phyloP scores from a whole-genome alignment of 306 rosid species.

The Glycine tomentella region DNA sequence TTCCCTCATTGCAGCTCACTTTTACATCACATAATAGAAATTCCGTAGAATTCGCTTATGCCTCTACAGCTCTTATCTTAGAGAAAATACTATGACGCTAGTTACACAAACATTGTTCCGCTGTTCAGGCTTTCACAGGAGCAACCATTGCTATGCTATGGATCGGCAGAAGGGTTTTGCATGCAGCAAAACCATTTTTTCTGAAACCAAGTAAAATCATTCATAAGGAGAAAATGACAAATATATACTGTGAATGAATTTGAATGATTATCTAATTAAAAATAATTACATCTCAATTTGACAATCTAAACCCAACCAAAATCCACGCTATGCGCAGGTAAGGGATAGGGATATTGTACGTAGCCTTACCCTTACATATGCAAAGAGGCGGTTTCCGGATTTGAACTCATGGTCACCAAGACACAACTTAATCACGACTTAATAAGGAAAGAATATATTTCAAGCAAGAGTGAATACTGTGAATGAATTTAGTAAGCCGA shows the following conservation, averaged over 20 bases:
- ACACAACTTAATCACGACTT: no score
- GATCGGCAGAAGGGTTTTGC: conserved; percentile 71
- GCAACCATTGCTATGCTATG: conserved; percentile 66
- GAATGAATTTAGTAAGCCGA: not conserved
- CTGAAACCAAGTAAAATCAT: conserved; percentile 63
- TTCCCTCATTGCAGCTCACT: conserved; percentile 68
- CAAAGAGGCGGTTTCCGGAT: no score
- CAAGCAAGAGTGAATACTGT: not conserved
- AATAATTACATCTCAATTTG: conserved; percentile 12
- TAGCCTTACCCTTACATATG: no score
- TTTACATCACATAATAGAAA: conserved; percentile 65
- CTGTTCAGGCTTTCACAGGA: conserved; percentile 54
- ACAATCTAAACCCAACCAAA: conserved; percentile 8
- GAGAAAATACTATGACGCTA: conserved; percentile 70
- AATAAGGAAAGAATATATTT: not conserved
- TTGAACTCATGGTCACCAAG: no score
- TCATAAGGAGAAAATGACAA: conserved; percentile 22
- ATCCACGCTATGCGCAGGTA: no score
- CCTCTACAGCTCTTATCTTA: conserved; percentile 69
- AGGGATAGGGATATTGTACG: no score
- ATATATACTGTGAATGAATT: conserved; percentile 5
- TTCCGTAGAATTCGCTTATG: conserved; percentile 59
- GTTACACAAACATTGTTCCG: conserved; percentile 62
- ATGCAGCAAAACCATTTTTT: conserved; percentile 99
- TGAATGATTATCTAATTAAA: no score